Percentiles rank a stretch among this genome's conserved stretches.
Evolutionary conservation across 345 rosid genomes (phyloP).

Genomic region (Nephelium lappaceum): DNA sequence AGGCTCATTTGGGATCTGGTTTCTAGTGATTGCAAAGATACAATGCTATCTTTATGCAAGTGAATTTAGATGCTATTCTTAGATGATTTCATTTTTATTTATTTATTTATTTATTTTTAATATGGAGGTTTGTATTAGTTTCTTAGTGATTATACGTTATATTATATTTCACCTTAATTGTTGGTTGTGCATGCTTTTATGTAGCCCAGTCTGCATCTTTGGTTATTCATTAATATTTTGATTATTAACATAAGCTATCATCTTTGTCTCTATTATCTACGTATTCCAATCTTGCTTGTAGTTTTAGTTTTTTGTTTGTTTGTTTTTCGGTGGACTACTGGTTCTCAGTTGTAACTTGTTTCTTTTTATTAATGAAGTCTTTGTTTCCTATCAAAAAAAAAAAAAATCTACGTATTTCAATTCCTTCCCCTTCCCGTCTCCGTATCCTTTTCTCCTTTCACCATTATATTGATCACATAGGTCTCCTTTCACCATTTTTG

Average conservation of each 20-base stretch:
- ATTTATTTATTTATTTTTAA: background rate
- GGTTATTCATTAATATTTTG: background rate
- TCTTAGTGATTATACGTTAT: background rate
- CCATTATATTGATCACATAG: background rate
- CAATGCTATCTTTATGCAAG: background rate
- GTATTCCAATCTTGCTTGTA: background rate
- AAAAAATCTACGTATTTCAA: background rate
- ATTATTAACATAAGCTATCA: background rate
- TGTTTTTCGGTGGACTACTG: too few species aligned
- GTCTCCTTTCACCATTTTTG: background rate
- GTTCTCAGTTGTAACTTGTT: too few species aligned
- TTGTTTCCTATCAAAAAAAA: too few species aligned
- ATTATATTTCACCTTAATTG: background rate
- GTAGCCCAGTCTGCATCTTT: background rate
- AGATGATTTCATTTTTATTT: background rate
- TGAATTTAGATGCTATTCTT: background rate
- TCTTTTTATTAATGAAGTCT: too few species aligned
- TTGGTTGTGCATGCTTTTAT: background rate
- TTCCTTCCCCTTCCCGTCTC: background rate
- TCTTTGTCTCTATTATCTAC: background rate
- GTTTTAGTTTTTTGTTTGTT: too few species aligned
- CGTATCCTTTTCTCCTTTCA: background rate
- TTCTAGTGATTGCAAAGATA: background rate
- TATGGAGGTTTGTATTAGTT: background rate
- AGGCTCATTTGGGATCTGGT: background rate